Evolutionary conservation across 2,329 filamentous ascomycete species (phyloP), one percentile per base, ranked within the genome.

Genomic region (Colletotrichum somersetense): DNA sequence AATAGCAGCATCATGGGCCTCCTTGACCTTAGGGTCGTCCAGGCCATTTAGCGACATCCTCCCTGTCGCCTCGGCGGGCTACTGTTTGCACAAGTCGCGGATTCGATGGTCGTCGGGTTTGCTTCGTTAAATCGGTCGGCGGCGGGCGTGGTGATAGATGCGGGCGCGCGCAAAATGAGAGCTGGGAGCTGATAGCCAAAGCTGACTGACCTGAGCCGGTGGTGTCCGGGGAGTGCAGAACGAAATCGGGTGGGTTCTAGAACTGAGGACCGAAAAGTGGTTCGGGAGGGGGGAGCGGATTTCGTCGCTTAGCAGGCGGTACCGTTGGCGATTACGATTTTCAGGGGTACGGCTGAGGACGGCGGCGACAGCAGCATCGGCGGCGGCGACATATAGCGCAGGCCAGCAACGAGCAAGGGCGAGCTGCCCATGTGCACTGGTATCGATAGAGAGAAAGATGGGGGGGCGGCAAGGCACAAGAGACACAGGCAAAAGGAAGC

Each of bases 21-120:
- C 94, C 83, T 91, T 89, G 83, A 99, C 89, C 80, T 90, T 89
- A 77, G 89, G 85, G 84, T 91, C 89, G 85, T 98, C 95, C 84
- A 98, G 88, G 75, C 96, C 96, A 91, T 97, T 97, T 83, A 98
- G 88, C 87, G 96, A 98, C 96, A 98, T 98, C 42, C 50, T 72
- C 53, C 64, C 64, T 68, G 64, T 73, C 55, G 56, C 5, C 50
- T 67, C 62, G 67, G 50, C 53, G 44, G 66, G 63, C 53, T 71
- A 68, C 40, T 38, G 40, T 11, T 30, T 16, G 65, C 52, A 61
- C 65, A 35, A 33, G 18, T 35, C 6, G 20, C 35, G 46, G 33
- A 30, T 35, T 40, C 26, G 52, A 40, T 52, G 38, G 53, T 53
- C 38, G 62, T 69, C 53, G 65, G 58, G 20, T 53, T 55, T 48